phyloP scores from a whole-genome alignment of 257 asterid genomes.

The Cinchona pubescens region DNA sequence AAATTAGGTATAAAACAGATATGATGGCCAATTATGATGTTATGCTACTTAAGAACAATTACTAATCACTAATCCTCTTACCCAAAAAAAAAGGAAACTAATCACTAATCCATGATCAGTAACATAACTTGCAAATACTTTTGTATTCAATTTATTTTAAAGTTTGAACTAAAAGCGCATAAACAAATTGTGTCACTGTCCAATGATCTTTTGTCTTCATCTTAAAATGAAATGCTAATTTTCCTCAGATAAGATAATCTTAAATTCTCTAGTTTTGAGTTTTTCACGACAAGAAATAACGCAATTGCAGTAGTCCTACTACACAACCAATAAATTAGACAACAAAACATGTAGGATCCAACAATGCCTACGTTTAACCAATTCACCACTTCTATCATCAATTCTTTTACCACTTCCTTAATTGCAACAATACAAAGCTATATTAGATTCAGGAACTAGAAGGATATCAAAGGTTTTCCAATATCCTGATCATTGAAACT shows the following conservation, averaged over 20 bases:
- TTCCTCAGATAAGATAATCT: not conserved
- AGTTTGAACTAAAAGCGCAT: not conserved
- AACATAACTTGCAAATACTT: not conserved
- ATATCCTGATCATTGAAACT: not conserved
- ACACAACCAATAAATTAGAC: not conserved
- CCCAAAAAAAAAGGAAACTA: no score
- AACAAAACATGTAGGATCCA: not conserved
- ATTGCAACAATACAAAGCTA: not conserved
- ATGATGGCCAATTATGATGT: not conserved
- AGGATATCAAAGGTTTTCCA: not conserved
- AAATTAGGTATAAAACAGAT: not conserved
- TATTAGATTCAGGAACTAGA: not conserved
- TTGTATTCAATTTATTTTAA: not conserved
- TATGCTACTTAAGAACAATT: not conserved
- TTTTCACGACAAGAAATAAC: not conserved
- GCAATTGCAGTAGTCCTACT: not conserved
- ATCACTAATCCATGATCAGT: not conserved
- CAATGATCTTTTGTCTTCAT: not conserved
- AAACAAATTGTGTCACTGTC: not conserved
- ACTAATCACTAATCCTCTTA: no score
- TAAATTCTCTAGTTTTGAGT: not conserved
- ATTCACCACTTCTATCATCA: not conserved
- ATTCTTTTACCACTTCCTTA: not conserved
- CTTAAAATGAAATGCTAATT: not conserved
- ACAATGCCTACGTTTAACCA: not conserved